phyloP scores from a whole-genome alignment of 1,284 basidiomycete species.

The Apiotrichum akiyoshidainum region DNA sequence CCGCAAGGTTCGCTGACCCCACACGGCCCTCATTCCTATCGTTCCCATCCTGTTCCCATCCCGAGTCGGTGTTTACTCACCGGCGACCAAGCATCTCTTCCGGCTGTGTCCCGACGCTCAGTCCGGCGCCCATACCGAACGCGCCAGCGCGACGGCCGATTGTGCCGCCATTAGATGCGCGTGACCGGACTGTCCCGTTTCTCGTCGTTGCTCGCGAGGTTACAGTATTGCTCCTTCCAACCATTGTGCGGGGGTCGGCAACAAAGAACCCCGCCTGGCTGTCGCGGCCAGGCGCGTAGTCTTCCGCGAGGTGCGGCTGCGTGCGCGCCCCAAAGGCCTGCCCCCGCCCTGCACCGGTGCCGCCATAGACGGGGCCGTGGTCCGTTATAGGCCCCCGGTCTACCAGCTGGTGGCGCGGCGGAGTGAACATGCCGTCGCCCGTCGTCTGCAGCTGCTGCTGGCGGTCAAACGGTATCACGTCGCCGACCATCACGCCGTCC shows the following conservation, averaged over 20 bases:
- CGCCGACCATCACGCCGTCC: slow-evolving; percentile 24
- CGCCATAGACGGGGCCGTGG: slow-evolving; percentile 7
- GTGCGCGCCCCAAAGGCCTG: slow-evolving; percentile 36
- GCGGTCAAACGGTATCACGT: slow-evolving; percentile 28
- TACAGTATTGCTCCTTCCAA: slow-evolving; percentile 31
- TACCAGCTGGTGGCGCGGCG: slow-evolving; percentile 13
- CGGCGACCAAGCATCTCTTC: slow-evolving; percentile 47
- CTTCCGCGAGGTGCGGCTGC: slow-evolving; percentile 29
- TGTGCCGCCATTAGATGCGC: slow-evolving; percentile 44
- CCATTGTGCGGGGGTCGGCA: slow-evolving; percentile 19
- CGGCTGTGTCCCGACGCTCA: slow-evolving; percentile 46
- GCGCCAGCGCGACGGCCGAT: slow-evolving; percentile 41
- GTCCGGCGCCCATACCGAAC: slow-evolving; percentile 46
- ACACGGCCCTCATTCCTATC: no score
- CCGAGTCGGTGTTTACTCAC: slow-evolving; percentile 21
- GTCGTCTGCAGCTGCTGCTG: slow-evolving; percentile 41
- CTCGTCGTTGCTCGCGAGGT: slow-evolving; percentile 21
- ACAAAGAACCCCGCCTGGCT: slow-evolving; percentile 2
- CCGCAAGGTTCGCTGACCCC: no score
- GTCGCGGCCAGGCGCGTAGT: slow-evolving; percentile 16
- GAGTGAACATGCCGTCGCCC: neutral
- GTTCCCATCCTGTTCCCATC: neutral
- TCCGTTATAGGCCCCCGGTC: slow-evolving; percentile 6
- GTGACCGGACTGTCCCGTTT: slow-evolving; percentile 32
- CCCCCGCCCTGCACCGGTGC: slow-evolving; percentile 24